Base-by-base conservation (phyloP, 306 rosid species). In the Vigna angularis region DNA sequence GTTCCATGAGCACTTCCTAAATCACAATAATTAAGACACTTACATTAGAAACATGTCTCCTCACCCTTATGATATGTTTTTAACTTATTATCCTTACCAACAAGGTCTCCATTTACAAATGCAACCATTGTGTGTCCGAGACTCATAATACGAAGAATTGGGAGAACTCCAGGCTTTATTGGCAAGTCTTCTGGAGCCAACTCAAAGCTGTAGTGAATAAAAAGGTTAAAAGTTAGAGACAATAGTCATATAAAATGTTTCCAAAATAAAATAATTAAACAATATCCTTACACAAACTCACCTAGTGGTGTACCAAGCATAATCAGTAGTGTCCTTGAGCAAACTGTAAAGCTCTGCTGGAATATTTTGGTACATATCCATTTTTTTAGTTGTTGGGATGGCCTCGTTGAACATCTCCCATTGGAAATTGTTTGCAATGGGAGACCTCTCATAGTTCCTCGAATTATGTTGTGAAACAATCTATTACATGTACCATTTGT, bases 281-380 rank as follows among this genome's bases (percentile, higher is more conserved):
- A 59, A 59, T 62, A 18, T 10, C 6, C 12, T 1, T 2, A 5
- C 11, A 62, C 7, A 32, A 16, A 59, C 85, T 81, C 81, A 91
- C 98, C 86, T 83, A 1, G 96, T 84, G 74, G 89, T 91, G 85
- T 70, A 95, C 99, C 99, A 95, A 20, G 83, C 98, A 72, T 95
- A 92, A 79, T 95, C 98, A 7, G 93, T 63, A 13, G 56, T 83
- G 80, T 95, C 98, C 51, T 87, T 92, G 14, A 93, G 93, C 85
- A 95, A 47, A 70, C 0, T 0, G 68, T 86, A 95, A 75, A 95
- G 99, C 82, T 95, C 99, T 4, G 42, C 17, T 20, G 93, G 97
- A 34, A 7, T 0, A 9, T 6, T 52, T 0, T 30, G 38, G 14
- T 56, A 67, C 2, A 61, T 24, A 2, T 81, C 80, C 38, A 88